Evolutionary conservation across 306 rosid genomes (phyloP), one percentile per base, ranked within the genome.

Genomic region (Vicia faba): DNA sequence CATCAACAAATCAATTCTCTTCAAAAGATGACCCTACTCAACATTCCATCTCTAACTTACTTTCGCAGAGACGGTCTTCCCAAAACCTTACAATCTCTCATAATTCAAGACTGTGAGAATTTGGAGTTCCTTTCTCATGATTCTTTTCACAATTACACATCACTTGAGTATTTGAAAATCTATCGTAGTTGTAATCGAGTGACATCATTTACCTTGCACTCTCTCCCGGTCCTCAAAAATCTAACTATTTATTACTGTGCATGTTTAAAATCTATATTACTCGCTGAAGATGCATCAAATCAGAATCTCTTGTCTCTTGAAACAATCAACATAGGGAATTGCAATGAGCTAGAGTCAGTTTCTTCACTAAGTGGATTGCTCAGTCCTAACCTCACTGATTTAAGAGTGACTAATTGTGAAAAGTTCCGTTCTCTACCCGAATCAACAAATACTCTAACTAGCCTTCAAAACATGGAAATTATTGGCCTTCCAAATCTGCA

Each of bases 61-160:
- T 35, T 74, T 28, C 68, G 60, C 2, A 44, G 10, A 44, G 23
- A 48, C n/a, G 54, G 71, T 33, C 51, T 74, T 0, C 78, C 78
- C 3, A 65, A 20, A 53, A n/a, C 72, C 18, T 40, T 56, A 3
- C 25, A 16, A 65, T 43, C 19, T 63, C 72, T 73, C 2, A 11
- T 0, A 0, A 9, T 64, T 7, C 0, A 0, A 0, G 0, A 26
- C 1, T 72, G 58, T 29, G 49, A n/a, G n/a, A n/a, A n/a, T n/a
- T n/a, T n/a, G n/a, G n/a, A n/a, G n/a, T n/a, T n/a, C n/a, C n/a
- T n/a, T 28, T n/a, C 69, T n/a, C n/a, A 4, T 4, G 69, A 43
- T 4, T 63, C 54, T 14, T 43, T 43, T 8, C 69, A 13, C 39
- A 43, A 9, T n/a, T 63, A 43, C 55, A 43, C 19, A 13, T 43